Percentiles rank a stretch among this genome's conserved stretches.
Conservation (phyloP, 352 stramenopile genomes). For the Albugo candida region DNA sequence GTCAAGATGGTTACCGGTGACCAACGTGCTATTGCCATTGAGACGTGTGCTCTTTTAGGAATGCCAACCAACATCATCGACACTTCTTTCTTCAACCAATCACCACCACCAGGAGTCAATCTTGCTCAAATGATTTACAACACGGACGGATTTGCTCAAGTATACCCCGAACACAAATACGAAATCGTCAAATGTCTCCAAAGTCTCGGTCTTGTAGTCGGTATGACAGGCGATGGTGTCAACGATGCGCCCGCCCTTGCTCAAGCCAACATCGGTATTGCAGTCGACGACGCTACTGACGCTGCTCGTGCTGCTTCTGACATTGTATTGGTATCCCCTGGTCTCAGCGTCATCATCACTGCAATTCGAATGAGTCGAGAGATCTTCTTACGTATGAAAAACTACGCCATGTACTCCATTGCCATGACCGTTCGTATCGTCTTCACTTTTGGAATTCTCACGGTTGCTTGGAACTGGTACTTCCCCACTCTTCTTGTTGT, state of each 20-base stretch:
- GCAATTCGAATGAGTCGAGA: conserved; percentile 27
- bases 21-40: conserved; percentile 56
- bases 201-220: conserved; percentile 57
- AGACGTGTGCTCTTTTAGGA: conserved; percentile 79
- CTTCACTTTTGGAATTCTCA: conserved; percentile 24
- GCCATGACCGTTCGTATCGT: conserved; percentile 33
- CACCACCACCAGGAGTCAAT: conserved; percentile 37
- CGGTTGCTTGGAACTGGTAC: conserved; percentile 26
- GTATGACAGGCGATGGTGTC: conserved; percentile 79
- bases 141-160: conserved; percentile 85
- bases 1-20: conserved; percentile 88
- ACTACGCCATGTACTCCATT: conserved; percentile 41
- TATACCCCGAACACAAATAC: conserved; percentile 85
- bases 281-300: conserved; percentile 34
- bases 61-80: conserved; percentile 79
- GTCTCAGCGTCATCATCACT: conserved; percentile 31
- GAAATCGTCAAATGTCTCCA: conserved; percentile 82
- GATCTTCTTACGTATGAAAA: conserved; percentile 46
- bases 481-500: conserved; percentile 39
- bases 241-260: conserved; percentile 83
- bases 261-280: conserved; percentile 81
- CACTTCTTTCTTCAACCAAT: conserved; percentile 60
- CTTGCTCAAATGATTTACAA: conserved; percentile 79
- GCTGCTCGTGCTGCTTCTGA: conserved; percentile 42
- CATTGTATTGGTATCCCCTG: conserved; percentile 37